Base-by-base conservation (phyloP, 306 rosid species). In the Mucuna pruriens region DNA sequence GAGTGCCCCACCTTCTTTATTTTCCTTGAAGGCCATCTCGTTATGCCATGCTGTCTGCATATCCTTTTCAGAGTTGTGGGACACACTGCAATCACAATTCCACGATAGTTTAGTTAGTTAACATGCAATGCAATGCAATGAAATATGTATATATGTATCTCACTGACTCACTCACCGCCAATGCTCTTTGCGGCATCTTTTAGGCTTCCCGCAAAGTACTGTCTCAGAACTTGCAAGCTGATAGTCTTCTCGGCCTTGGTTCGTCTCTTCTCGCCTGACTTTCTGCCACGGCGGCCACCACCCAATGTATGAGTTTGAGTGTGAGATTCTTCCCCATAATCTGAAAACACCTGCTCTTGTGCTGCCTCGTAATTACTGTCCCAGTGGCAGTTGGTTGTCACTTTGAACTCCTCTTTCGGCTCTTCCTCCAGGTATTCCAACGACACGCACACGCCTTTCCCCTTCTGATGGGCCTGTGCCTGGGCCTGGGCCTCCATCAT, bases 11-110 rank as follows among this genome's bases (percentile, higher is more conserved):
- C 94, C 57, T 86, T 92, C 85, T 90, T 90, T 19, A 89, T 92
- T 85, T 86, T 92, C 71, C 92, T 71, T 6, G 97, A 89, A 12
- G 93, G 93, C 91, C 93, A 89, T 71, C 97, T 72, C 4, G 83
- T 84, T 11, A 90, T 90, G 25, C 90, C 94, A 64, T 90, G 92
- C 76, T 90, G 92, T 77, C 90, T 89, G 87, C 97, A 89, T 81
- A 92, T 92, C 85, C 94, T 83, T 73, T 89, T 92, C 79, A 89
- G 84, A 38, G 97, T 89, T 15, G 94, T 92, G n/a, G 92, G 89
- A 64, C 94, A 89, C 22, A 90, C 94, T 92, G 84, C 83, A 40
- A 7, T 10, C 46, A 40, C 46, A 40, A 40, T 36, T 36, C 31
- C n/a, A n/a, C n/a, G n/a, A n/a, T n/a, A n/a, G n/a, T n/a, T 29